Conservation (phyloP, 1,284 basidiomycete species). For the Rhodotorula sp. region DNA sequence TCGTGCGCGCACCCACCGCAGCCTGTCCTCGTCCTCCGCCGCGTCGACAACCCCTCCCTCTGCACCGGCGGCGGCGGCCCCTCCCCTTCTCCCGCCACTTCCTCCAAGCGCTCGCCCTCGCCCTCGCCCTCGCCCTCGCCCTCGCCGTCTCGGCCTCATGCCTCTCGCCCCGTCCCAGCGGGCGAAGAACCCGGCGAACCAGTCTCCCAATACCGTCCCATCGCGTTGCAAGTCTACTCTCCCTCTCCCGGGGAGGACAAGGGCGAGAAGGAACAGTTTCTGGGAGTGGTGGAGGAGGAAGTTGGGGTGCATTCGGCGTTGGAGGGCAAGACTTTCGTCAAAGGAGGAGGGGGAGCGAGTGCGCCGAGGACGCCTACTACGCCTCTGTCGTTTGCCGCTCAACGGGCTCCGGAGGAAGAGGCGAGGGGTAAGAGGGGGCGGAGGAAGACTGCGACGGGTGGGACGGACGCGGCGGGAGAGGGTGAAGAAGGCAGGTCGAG, state of each 20-base stretch:
- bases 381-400: background rate
- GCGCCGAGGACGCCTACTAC: constrained; percentile 11
- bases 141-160: background rate
- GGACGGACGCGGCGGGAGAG: background rate
- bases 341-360: background rate
- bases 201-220: constrained; percentile 65
- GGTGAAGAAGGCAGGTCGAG: background rate
- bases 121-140: constrained; percentile 4
- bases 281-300: constrained; percentile 36
- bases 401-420: background rate
- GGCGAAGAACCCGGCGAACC: constrained; percentile 90
- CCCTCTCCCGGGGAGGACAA: constrained; percentile 1
- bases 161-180: constrained; percentile 47
- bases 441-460: constrained; percentile 16
- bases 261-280: constrained; percentile 18
- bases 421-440: constrained; percentile 19
- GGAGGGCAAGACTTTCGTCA: constrained; percentile 3
- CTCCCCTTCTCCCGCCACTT: background rate
- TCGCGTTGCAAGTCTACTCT: constrained; percentile 21
- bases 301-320: constrained; percentile 22
- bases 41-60: constrained; percentile 85
- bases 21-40: constrained; percentile 87
- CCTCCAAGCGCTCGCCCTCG: background rate
- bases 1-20: background rate
- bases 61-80: constrained; percentile 70